phyloP scores from a whole-genome alignment of 1,284 basidiomycete species.

The Spongispora temasekensis region DNA sequence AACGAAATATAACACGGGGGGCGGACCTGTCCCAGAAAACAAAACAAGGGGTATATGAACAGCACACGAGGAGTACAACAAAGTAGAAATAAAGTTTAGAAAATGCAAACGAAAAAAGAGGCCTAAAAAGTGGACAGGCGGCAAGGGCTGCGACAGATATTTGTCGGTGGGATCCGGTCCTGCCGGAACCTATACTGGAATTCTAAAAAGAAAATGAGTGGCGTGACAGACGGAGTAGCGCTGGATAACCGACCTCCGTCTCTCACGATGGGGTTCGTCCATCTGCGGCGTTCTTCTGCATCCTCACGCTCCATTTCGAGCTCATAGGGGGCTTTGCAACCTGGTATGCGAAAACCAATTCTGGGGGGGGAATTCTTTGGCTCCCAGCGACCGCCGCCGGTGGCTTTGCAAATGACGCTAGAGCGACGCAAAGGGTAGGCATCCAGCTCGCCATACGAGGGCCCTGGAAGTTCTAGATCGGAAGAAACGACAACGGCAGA shows the following conservation, averaged over 20 bases:
- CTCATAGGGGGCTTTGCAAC: constrained; percentile 64
- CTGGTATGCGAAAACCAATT: constrained; percentile 56
- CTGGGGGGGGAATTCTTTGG: constrained; percentile 54
- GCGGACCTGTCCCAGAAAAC: background rate
- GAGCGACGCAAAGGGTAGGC: constrained; percentile 68
- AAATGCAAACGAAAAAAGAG: constrained; percentile 1
- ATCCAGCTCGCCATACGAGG: constrained; percentile 60
- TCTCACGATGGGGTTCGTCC: constrained; percentile 59
- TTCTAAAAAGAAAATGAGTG: constrained; percentile 33
- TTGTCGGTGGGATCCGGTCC: constrained; percentile 44
- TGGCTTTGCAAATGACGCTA: constrained; percentile 68
- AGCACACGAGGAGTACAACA: constrained; percentile 36
- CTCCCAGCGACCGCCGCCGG: constrained; percentile 74
- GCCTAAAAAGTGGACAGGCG: constrained; percentile 56
- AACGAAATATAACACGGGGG: background rate
- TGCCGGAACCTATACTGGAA: constrained; percentile 63
- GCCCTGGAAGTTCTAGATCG: constrained; percentile 37
- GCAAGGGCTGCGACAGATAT: constrained; percentile 35
- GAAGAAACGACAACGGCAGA: constrained; percentile 33
- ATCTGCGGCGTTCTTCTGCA: constrained; percentile 46
- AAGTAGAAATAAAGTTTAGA: constrained; percentile 22
- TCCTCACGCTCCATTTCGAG: constrained; percentile 66
- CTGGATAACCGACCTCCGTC: constrained; percentile 51
- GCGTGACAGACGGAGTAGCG: background rate
- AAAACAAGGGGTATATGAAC: constrained; percentile 20